Evolutionary conservation across 1,284 basidiomycete species (phyloP).

Genomic region (Takashimella koratensis): DNA sequence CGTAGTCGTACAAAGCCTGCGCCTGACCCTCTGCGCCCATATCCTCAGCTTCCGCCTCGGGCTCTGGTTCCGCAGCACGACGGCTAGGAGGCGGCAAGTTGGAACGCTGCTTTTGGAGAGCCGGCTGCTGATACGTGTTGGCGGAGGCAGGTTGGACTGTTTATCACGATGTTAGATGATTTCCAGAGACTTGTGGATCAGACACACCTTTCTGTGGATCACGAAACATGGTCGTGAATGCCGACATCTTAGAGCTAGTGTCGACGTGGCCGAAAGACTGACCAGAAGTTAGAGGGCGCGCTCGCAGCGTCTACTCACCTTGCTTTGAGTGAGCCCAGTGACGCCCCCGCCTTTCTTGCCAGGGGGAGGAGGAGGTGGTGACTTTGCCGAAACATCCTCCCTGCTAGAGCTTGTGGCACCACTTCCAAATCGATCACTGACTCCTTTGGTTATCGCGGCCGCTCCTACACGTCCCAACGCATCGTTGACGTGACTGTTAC

Average conservation of each 20-base stretch:
- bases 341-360: background rate
- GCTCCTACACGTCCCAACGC: constrained; percentile 22
- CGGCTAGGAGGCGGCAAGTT: constrained; percentile 22
- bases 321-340: background rate
- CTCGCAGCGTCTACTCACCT: background rate
- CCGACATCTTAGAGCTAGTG: constrained; percentile 25
- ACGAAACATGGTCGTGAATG: constrained; percentile 38
- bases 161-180: too few species aligned
- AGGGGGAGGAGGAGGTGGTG: background rate
- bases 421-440: background rate
- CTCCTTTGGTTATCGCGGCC: background rate
- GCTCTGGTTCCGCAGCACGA: constrained; percentile 2
- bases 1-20: constrained; percentile 44
- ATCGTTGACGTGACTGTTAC: constrained; percentile 12
- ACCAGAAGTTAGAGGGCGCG: background rate
- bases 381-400: constrained; percentile 1
- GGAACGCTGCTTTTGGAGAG: constrained; percentile 8
- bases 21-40: constrained; percentile 24
- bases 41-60: constrained; percentile 1
- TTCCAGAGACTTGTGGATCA: too few species aligned
- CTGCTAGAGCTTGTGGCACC: background rate
- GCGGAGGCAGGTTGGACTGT: constrained; percentile 12
- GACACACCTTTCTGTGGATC: constrained; percentile 34
- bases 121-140: constrained; percentile 12
- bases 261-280: constrained; percentile 38